Base-by-base conservation (phyloP, 495 filamentous ascomycete species). In the Aspergillus sclerotioniger region DNA sequence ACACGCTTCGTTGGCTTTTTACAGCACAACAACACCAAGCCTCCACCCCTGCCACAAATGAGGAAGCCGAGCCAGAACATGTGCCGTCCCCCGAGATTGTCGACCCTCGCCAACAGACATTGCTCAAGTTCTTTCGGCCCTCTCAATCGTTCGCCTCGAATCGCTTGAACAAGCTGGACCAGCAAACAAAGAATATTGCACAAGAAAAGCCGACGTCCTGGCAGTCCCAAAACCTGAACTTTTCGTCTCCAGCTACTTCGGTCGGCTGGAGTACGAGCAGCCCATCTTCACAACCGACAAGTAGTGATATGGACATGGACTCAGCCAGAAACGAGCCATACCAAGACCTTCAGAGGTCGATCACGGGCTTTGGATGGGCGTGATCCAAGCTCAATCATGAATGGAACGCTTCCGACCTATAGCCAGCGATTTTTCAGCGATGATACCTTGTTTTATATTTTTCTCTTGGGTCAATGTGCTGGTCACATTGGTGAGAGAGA, bases 1-100 rank as follows among this genome's bases (percentile, higher is more conserved):
- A 80, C 64, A 77, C 80, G 39, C 72, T 79, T 43, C 69, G 78
- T 48, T 70, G 73, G 71, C 72, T 77, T n/a, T 76, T 71, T 67
- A 69, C 70, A 41, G 74, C 76, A 59, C 67, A 75, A 60, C 66
- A 60, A 52, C 67, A 74, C 29, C 70, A 69, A 46, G 52, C 52
- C 9, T 43, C 52, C 29, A 45, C 46, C 0, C 45, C 63, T 6
- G 20, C 65, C 5, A 53, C 58, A 8, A 67, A 70, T 15, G 60
- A 57, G n/a, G 62, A 71, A 25, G 70, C 71, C 66, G 67, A 77
- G 15, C 52, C 58, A 16, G 65, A 67, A 49, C 15, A 61, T 7
- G 21, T 60, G 39, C 53, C 63, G n/a, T 57, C 63, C 10, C 57
- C 69, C 46, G 71, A 74, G 48, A 64, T 58, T 1, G 35, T 74